Percentiles rank a stretch among this genome's conserved stretches.
Conservation (phyloP, 2,329 filamentous ascomycete species). For the Arthrobotrys sphaeroides region DNA sequence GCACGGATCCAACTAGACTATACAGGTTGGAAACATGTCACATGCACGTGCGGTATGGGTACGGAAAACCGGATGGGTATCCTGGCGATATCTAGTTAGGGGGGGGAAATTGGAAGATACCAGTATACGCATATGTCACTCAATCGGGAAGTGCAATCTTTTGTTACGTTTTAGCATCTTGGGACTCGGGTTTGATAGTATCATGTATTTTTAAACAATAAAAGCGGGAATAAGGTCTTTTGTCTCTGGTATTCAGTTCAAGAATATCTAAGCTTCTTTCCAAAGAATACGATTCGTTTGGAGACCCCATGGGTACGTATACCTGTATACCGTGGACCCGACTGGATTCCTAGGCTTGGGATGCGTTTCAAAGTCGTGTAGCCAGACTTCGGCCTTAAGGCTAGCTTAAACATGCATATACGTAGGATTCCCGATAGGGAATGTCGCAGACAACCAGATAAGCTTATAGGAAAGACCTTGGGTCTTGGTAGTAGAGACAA, state of each 20-base stretch:
- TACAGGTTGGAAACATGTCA: neutral
- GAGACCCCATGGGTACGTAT: too few species aligned
- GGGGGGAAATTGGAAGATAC: neutral
- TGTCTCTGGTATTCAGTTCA: neutral
- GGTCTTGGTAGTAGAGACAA: neutral
- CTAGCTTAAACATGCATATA: too few species aligned
- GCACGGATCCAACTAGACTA: slow-evolving; percentile 22
- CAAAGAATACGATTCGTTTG: too few species aligned
- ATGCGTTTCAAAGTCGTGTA: too few species aligned
- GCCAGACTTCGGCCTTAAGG: too few species aligned
- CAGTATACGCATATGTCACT: too few species aligned
- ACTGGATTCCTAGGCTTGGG: too few species aligned
- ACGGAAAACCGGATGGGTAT: too few species aligned
- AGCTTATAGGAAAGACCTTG: too few species aligned
- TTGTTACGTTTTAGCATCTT: slow-evolving; percentile 57
- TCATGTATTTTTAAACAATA: slow-evolving; percentile 23
- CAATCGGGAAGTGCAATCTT: neutral
- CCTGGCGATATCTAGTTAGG: neutral
- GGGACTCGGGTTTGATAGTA: slow-evolving; percentile 59
- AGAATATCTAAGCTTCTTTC: too few species aligned
- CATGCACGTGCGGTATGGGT: too few species aligned
- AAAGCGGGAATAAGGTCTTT: neutral
- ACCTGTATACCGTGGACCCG: too few species aligned
- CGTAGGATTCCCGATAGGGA: neutral
- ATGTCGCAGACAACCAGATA: neutral